Evolutionary conservation across 371 early-diverging fungal genomes (phyloP).

Genomic region (Capillidium rhysosporum): DNA sequence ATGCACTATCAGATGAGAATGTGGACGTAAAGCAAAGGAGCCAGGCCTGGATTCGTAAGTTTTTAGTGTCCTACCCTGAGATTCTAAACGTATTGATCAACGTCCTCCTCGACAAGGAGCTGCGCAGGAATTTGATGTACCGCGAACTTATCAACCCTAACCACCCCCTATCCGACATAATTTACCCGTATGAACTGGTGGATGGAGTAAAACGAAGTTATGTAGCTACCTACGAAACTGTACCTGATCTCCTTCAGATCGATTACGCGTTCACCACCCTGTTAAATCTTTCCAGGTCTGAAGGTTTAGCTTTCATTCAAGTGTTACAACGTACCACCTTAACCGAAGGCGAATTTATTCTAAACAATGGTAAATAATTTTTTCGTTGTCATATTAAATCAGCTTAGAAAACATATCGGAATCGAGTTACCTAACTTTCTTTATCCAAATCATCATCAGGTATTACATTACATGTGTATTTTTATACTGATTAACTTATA

Average conservation of each 20-base stretch:
- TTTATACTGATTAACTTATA: background rate
- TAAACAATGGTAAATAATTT: background rate
- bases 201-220: background rate
- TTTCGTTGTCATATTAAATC: no score
- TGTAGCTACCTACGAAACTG: background rate
- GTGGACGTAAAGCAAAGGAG: background rate
- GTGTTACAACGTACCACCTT: background rate
- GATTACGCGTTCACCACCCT: background rate
- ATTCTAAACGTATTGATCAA: background rate
- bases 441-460: background rate
- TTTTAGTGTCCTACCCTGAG: background rate
- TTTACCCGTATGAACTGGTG: background rate
- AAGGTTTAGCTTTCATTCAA: slow-evolving; percentile 3
- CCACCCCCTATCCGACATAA: background rate
- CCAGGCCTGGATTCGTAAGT: slow-evolving; percentile 1
- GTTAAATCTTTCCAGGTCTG: background rate
- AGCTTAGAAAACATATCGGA: background rate
- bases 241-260: slow-evolving; percentile 3
- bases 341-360: background rate
- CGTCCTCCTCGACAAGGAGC: background rate
- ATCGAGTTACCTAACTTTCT: slow-evolving; percentile 1
- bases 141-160: background rate
- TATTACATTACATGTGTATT: background rate
- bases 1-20: background rate
- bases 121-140: background rate